Conservation (phyloP, 495 filamentous ascomycete genomes). For the Entonaema liquescens region DNA sequence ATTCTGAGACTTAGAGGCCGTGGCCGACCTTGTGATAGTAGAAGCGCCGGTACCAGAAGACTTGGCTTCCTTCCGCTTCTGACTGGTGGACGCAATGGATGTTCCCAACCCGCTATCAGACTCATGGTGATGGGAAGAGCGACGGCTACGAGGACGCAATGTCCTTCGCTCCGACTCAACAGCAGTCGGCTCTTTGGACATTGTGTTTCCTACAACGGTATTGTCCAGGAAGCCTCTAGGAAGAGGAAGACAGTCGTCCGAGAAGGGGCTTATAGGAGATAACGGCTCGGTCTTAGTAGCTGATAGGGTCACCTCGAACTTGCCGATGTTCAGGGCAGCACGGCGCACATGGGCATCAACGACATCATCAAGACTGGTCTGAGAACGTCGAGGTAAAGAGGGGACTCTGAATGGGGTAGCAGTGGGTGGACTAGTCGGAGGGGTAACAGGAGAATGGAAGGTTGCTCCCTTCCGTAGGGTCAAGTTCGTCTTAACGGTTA, state of each 20-base stretch:
- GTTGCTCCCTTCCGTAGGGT: constrained; percentile 69
- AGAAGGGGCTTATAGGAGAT: constrained; percentile 45
- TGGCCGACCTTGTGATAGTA: constrained; percentile 59
- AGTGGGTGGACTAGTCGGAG: constrained; percentile 53
- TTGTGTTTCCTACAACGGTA: constrained; percentile 52
- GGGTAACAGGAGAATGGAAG: constrained; percentile 64
- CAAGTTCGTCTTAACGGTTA: constrained; percentile 62
- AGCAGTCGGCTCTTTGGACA: constrained; percentile 46
- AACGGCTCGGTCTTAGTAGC: constrained; percentile 44
- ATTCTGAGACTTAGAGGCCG: constrained; percentile 50
- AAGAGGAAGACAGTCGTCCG: constrained; percentile 59
- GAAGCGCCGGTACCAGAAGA: constrained; percentile 29
- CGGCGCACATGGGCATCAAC: constrained; percentile 64
- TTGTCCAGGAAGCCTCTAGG: constrained; percentile 61
- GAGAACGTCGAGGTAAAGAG: constrained; percentile 65
- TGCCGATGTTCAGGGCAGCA: constrained; percentile 63
- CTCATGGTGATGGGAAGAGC: constrained; percentile 61
- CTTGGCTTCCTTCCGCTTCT: constrained; percentile 47
- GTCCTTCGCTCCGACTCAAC: constrained; percentile 51
- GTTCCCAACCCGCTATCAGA: constrained; percentile 70
- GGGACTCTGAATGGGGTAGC: constrained; percentile 56
- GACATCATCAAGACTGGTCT: constrained; percentile 69
- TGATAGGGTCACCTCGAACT: constrained; percentile 51
- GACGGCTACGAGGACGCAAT: constrained; percentile 61
- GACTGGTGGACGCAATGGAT: constrained; percentile 58